Base-by-base conservation (phyloP, 192 early-diverging fungal genomes). In the Dimargaris cristalligena region DNA sequence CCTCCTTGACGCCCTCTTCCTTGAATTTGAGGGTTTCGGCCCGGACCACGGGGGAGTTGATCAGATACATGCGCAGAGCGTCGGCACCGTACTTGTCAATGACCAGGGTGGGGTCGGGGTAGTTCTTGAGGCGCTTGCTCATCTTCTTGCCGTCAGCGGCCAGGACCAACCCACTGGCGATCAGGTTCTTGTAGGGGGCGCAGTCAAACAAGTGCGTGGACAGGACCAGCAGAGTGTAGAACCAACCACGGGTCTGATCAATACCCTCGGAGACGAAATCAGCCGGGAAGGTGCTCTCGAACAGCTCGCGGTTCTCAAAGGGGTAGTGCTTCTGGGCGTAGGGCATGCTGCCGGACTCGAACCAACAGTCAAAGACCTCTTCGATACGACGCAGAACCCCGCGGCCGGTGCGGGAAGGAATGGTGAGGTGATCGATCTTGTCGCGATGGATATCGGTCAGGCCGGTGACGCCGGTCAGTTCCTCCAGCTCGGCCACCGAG, bases 171-270 rank as follows among this genome's bases (percentile, higher is more conserved):
- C 96, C 96, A 72, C 89, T 94, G 56, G 89, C 92, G 75, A 99
- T 96, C 61, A 97, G 76, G 70, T 99, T 99, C 78, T 94, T 92
- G 74, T 87, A 92, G 28, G 96, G 88, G 14, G 96, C 88, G 64
- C 80, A 81, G 71, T 92, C 86, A 67, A 96, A 96, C 63, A 99
- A 71, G 72, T 95, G 86, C 16, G 91, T 95, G 33, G 94, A 95
- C 60, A 99, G 76, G 4, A 99, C 96, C 67, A 97, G 75, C 25
- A 99, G 78, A 28, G 96, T 96, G 72, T 99, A 99, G 85, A 99
- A 99, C 96, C 96, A 99, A 49, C 96, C 96, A 68, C 96, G 91
- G 30, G 94, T 97, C 74, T 99, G 96, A 71, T 99, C 96, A 45
- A 99, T 71, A 63, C 96, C 96, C 72, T 99, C 96, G n/a, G 94